These are phyloP conservation scores for Hyaloscypha bicolor DNA, from an alignment of 495 filamentous ascomycete species.

Conservation along the genomic window DNA sequence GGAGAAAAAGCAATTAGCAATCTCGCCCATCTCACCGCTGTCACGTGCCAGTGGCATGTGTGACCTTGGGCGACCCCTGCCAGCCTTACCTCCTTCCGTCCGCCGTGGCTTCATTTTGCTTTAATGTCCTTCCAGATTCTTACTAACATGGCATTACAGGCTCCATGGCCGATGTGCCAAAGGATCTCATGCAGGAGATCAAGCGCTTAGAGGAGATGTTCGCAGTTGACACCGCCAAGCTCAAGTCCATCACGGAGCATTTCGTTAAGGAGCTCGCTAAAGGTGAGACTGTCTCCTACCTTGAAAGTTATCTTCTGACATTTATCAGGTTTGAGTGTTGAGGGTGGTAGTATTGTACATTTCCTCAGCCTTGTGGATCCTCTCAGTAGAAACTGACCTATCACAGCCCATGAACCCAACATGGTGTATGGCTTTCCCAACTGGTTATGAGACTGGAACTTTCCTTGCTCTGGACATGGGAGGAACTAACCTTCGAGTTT, in stretches of 20 bases:
- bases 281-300: constrained; percentile 52
- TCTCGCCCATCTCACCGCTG: constrained; percentile 16
- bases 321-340: constrained; percentile 61
- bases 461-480: constrained; percentile 97
- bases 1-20: constrained; percentile 22
- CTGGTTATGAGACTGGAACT: constrained; percentile 86
- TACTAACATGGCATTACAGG: constrained; percentile 28
- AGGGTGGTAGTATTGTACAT: constrained; percentile 92
- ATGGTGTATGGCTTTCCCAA: constrained; percentile 94
- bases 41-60: constrained; percentile 26
- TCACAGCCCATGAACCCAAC: constrained; percentile 96
- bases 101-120: background rate
- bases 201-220: constrained; percentile 85
- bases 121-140: background rate
- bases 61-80: background rate
- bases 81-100: background rate
- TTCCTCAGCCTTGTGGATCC: background rate
- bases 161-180: constrained; percentile 79
- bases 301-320: constrained; percentile 7
- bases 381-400: background rate
- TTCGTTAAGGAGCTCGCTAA: constrained; percentile 88
- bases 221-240: constrained; percentile 72
- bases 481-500: constrained; percentile 96
- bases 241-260: constrained; percentile 86
- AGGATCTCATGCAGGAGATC: constrained; percentile 83